A percentile compares a stretch with the other conserved stretches of the same genome.
These are phyloP conservation scores for Datura wrightii DNA, from an alignment of 257 asterid species.

Conservation along the genomic window DNA sequence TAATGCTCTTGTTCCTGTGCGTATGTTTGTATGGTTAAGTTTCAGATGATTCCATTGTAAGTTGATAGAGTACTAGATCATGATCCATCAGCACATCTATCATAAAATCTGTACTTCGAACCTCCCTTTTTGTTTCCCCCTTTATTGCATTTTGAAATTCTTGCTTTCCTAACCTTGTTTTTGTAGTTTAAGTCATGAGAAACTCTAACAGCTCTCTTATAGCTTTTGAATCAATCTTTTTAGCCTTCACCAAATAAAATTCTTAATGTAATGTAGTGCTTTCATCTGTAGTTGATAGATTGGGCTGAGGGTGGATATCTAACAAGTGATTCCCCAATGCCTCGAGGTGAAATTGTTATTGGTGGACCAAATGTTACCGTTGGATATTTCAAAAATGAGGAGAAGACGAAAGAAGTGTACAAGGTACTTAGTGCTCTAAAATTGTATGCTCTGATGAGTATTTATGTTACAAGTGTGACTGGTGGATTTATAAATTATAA, in stretches of 20 bases:
- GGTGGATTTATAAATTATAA: neutral
- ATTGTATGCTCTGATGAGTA: slow-evolving; percentile 21
- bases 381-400: slow-evolving; percentile 91
- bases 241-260: slow-evolving; percentile 1
- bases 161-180: neutral
- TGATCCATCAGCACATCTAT: slow-evolving; percentile 6
- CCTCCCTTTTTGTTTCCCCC: neutral
- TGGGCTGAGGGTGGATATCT: slow-evolving; percentile 96
- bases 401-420: slow-evolving; percentile 85
- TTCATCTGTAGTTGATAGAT: slow-evolving; percentile 73
- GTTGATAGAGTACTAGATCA: neutral
- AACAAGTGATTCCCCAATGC: slow-evolving; percentile 78
- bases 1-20: slow-evolving; percentile 24
- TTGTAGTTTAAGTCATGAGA: neutral
- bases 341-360: slow-evolving; percentile 89
- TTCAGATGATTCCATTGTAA: neutral
- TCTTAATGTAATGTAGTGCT: neutral
- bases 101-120: neutral
- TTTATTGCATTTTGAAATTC: neutral
- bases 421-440: slow-evolving; percentile 56
- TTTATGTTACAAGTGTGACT: neutral
- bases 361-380: slow-evolving; percentile 96
- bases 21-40: slow-evolving; percentile 23
- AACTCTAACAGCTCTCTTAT: slow-evolving; percentile 14
- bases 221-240: slow-evolving; percentile 5